These are phyloP conservation scores for Panaeolus cyanescens DNA, from an alignment of 768 basidiomycete species.

Conservation along the genomic window DNA sequence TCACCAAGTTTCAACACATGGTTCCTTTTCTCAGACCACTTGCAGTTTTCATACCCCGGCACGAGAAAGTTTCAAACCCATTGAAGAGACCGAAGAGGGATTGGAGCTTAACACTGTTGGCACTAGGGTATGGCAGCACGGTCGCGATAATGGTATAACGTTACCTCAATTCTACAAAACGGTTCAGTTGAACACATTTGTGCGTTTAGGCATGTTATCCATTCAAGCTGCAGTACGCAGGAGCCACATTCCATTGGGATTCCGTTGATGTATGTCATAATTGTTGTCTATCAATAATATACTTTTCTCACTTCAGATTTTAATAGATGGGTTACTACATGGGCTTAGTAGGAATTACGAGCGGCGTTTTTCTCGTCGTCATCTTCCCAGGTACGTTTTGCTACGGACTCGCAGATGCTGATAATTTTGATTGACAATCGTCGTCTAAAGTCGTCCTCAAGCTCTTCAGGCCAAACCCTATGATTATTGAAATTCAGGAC, in stretches of 20 bases:
- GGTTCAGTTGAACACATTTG: neutral
- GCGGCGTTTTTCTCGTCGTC: slow-evolving; percentile 57
- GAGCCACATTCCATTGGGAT: slow-evolving; percentile 39
- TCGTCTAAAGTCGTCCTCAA: slow-evolving; percentile 51
- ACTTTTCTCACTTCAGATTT: neutral
- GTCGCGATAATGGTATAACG: slow-evolving; percentile 44
- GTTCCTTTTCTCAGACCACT: slow-evolving; percentile 75
- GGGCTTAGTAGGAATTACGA: slow-evolving; percentile 50
- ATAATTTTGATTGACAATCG: neutral
- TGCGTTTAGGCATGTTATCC: slow-evolving; percentile 51
- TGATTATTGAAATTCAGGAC: slow-evolving; percentile 21
- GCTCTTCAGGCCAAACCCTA: slow-evolving; percentile 46
- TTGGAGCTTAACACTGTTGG: slow-evolving; percentile 67
- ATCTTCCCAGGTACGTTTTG: slow-evolving; percentile 59
- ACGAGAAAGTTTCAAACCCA: slow-evolving; percentile 23
- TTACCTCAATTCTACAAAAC: neutral
- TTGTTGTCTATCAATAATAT: slow-evolving; percentile 26
- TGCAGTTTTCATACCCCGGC: slow-evolving; percentile 56
- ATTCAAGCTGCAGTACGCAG: slow-evolving; percentile 68
- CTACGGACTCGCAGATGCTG: neutral
- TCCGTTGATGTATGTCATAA: slow-evolving; percentile 66
- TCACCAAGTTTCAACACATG: slow-evolving; percentile 44
- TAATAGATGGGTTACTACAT: slow-evolving; percentile 70
- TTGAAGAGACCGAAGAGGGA: slow-evolving; percentile 47
- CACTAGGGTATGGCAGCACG: slow-evolving; percentile 49